phyloP scores from a whole-genome alignment of 441 rosid species.

The Theobroma grandiflorum region DNA sequence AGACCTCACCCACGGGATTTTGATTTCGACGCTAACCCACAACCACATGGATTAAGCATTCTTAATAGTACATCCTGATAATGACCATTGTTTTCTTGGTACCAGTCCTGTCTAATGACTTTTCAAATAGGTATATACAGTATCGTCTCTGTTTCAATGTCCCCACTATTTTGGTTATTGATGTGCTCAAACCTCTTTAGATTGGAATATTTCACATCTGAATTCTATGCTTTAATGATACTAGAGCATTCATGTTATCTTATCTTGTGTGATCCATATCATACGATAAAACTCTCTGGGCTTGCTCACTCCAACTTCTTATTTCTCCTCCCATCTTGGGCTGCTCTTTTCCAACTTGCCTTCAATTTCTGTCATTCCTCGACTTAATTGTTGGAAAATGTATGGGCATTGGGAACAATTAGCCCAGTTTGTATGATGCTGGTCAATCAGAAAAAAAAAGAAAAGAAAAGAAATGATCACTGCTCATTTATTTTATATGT shows the following conservation, averaged over 20 bases:
- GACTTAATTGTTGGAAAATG: no score
- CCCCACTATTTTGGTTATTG: background rate
- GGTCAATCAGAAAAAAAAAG: no score
- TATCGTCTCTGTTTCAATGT: background rate
- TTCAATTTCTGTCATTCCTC: background rate
- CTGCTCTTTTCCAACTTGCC: background rate
- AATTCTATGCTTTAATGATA: background rate
- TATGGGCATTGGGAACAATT: no score
- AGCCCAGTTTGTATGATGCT: no score
- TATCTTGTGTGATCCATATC: background rate
- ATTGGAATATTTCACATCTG: background rate
- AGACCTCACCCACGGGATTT: background rate
- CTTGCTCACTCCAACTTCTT: background rate
- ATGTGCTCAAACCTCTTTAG: background rate
- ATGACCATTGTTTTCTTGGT: background rate
- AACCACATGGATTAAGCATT: slow-evolving; percentile 12
- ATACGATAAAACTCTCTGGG: background rate
- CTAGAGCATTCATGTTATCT: background rate
- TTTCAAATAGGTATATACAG: background rate
- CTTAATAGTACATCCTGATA: background rate
- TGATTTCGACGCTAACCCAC: background rate
- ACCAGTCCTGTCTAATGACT: background rate
- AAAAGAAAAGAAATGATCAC: no score
- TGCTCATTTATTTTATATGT: no score
- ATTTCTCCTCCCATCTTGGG: background rate